phyloP scores from a whole-genome alignment of 768 basidiomycete genomes.

The Podaxis rugospora region DNA sequence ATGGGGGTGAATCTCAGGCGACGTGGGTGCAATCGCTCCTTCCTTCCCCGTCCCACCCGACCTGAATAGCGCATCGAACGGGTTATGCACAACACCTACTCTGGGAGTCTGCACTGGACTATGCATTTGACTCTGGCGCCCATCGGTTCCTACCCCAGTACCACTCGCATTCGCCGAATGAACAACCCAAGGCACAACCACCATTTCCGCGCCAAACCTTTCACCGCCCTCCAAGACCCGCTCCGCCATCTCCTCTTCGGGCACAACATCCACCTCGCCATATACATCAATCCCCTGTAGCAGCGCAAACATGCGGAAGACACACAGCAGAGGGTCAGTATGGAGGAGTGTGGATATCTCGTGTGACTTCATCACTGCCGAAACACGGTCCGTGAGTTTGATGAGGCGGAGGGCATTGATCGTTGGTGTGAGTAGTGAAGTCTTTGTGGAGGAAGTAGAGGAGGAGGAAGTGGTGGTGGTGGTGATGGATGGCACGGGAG shows the following conservation, averaged over 20 bases:
- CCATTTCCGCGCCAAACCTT: conserved; percentile 58
- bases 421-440: conserved; percentile 12
- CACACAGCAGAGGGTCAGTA: conserved; percentile 67
- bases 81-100: conserved; percentile 34
- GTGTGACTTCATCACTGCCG: conserved; percentile 83
- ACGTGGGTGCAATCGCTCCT: conserved; percentile 12
- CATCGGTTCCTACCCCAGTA: background rate
- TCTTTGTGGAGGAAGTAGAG: background rate
- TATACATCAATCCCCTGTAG: conserved; percentile 63
- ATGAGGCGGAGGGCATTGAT: conserved; percentile 82
- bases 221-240: conserved; percentile 68
- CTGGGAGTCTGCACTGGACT: background rate
- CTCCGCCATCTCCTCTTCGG: conserved; percentile 66
- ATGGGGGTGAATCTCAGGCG: background rate
- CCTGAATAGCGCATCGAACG: conserved; percentile 71
- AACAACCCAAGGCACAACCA: conserved; percentile 77
- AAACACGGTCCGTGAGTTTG: conserved; percentile 82
- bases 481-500: background rate
- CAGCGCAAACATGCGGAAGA: conserved; percentile 75
- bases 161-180: conserved; percentile 10
- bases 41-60: conserved; percentile 23
- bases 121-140: conserved; percentile 1
- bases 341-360: conserved; percentile 61
- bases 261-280: conserved; percentile 69
- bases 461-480: background rate